phyloP scores from a whole-genome alignment of 148 eudicot genomes.

The Arctostaphylos glauca region DNA sequence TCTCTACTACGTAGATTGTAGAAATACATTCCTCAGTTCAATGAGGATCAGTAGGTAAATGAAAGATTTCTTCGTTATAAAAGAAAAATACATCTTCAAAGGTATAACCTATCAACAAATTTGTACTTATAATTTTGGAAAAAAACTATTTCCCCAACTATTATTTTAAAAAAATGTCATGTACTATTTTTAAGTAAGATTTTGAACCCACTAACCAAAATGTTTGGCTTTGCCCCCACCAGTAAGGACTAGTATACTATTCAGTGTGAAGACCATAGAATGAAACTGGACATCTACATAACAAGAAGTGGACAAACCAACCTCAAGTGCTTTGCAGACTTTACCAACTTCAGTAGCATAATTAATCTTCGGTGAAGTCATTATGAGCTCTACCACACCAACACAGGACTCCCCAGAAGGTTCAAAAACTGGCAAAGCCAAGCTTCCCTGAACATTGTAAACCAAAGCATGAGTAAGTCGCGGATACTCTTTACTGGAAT shows the following conservation, averaged over 20 bases:
- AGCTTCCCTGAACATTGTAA: slow-evolving; percentile 78
- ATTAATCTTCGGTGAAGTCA: slow-evolving; percentile 72
- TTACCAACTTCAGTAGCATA: slow-evolving; percentile 95
- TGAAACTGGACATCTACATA: neutral
- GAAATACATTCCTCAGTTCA: too few species aligned
- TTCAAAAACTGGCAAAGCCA: slow-evolving; percentile 93
- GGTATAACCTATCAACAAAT: too few species aligned
- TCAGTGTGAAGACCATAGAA: neutral
- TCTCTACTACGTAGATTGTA: too few species aligned
- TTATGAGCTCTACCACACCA: slow-evolving; percentile 89
- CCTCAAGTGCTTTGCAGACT: slow-evolving; percentile 98
- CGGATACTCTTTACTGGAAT: slow-evolving; percentile 72
- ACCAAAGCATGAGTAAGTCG: slow-evolving; percentile 68
- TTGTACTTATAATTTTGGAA: too few species aligned
- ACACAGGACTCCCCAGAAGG: slow-evolving; percentile 71
- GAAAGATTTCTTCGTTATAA: too few species aligned
- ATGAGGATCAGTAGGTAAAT: too few species aligned
- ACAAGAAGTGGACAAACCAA: slow-evolving; percentile 29
- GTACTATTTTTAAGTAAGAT: too few species aligned
- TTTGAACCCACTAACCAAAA: too few species aligned
- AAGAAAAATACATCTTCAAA: too few species aligned
- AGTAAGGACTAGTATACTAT: neutral
- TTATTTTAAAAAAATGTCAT: too few species aligned
- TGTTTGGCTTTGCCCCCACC: too few species aligned
- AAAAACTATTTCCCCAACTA: too few species aligned